Percentiles rank a stretch among this genome's conserved stretches.
These are phyloP conservation scores for Corchorus olitorius DNA, from an alignment of 345 rosid species.

Conservation along the genomic window DNA sequence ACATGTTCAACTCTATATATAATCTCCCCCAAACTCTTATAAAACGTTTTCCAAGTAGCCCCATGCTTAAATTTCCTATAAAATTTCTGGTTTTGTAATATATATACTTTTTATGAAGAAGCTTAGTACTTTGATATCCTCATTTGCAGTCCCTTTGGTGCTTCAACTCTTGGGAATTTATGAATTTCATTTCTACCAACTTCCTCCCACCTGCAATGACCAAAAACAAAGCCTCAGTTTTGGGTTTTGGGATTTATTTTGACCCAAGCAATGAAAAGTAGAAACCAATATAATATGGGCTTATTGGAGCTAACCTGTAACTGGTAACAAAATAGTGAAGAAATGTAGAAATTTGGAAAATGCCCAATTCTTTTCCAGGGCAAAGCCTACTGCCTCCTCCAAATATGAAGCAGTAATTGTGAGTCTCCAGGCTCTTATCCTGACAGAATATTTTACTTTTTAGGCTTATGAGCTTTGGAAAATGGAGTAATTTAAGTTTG, in stretches of 20 bases:
- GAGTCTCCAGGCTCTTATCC: conserved; percentile 69
- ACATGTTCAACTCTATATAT: too few relatives aligned
- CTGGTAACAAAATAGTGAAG: conserved; percentile 89
- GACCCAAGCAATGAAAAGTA: background rate
- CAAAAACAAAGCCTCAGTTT: background rate
- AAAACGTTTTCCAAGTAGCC: too few relatives aligned
- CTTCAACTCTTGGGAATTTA: conserved; percentile 90
- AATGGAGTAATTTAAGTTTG: background rate
- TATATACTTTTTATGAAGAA: background rate
- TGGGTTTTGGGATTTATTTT: background rate
- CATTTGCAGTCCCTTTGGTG: conserved; percentile 84
- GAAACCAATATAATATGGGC: background rate
- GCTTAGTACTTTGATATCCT: conserved; percentile 41
- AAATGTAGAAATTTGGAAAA: conserved; percentile 77
- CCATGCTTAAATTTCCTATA: background rate
- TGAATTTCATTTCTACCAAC: conserved; percentile 62
- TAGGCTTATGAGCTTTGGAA: background rate
- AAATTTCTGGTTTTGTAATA: too few relatives aligned
- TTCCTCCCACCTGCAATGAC: conserved; percentile 81
- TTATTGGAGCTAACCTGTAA: conserved; percentile 52
- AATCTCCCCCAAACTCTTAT: too few relatives aligned
- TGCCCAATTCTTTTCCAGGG: conserved; percentile 94
- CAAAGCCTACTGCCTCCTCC: conserved; percentile 93
- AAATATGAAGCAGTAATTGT: conserved; percentile 60
- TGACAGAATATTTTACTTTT: conserved; percentile 20